phyloP scores from a whole-genome alignment of 164 flowering plant genomes.

The Houttuynia cordata region DNA sequence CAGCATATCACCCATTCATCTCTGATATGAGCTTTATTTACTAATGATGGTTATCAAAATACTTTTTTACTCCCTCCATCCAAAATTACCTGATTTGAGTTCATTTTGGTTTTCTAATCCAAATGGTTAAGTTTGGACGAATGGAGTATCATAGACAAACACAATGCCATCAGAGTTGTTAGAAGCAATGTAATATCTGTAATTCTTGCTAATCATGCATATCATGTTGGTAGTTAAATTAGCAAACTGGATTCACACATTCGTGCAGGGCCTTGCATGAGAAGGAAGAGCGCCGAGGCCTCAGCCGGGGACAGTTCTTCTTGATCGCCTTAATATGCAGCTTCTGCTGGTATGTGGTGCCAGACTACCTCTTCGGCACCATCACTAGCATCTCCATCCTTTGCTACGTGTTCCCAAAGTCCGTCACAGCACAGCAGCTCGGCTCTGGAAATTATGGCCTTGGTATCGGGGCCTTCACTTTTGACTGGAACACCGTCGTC shows the following conservation, averaged over 20 bases:
- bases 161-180: too few species aligned
- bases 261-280: slow-evolving; percentile 30
- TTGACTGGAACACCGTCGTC: slow-evolving; percentile 35
- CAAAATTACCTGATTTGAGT: too few species aligned
- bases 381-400: slow-evolving; percentile 32
- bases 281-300: slow-evolving; percentile 19
- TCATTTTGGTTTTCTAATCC: too few species aligned
- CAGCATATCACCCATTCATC: too few species aligned
- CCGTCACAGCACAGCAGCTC: slow-evolving; percentile 37
- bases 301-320: slow-evolving; percentile 33
- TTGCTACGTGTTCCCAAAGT: slow-evolving; percentile 34
- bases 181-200: too few species aligned
- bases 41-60: too few species aligned
- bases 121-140: too few species aligned
- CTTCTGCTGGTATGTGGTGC: slow-evolving; percentile 29
- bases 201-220: neutral
- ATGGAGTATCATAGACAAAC: too few species aligned
- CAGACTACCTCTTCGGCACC: slow-evolving; percentile 35
- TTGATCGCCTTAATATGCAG: slow-evolving; percentile 28
- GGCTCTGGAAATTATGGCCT: slow-evolving; percentile 41
- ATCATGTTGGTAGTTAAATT: too few species aligned
- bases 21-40: too few species aligned
- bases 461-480: slow-evolving; percentile 31
- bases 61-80: too few species aligned
- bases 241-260: too few species aligned